Base-by-base conservation (phyloP, 345 rosid genomes). In the Adansonia digitata region DNA sequence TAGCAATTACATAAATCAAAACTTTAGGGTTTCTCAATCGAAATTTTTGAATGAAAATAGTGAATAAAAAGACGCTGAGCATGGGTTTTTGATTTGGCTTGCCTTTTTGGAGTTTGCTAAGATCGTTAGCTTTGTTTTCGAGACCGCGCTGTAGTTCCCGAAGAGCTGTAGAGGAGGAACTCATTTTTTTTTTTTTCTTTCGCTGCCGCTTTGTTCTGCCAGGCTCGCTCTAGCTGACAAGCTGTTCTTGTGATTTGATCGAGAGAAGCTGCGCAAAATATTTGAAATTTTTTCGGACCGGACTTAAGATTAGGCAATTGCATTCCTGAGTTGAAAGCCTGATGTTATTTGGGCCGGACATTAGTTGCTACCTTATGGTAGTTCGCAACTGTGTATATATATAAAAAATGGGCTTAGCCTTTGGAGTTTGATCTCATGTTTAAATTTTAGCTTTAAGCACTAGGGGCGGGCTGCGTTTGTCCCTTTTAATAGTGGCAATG, bases 41-140 rank as follows among this genome's bases (percentile, higher is more conserved):
- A 74, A 70, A 57, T 5, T 39, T 77, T 18, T 56, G 14, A 29
- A 17, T 66, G 12, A 20, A 7, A 1, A 45, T 27, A 26, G 37
- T 27, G 37, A 7, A 45, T 15, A 68, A 45, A 45, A 61, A n/a
- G 42, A 20, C 40, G 71, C 48, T 43, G 7, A 0, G 5, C 8
- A 24, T 24, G 62, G 73, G 9, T 26, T 37, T 37, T 37, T 37
- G 1, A 17, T 2, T 31, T 64, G 24, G 51, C 62, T 62, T 83
- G 65, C 98, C 98, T 91, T 92, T 94, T 59, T 92, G 97, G 46
- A 89, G 84, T 75, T 91, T 92, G 67, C 93, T 88, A 59, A 94
- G 90, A 78, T 87, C 97, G 24, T 88, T 88, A 26, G 93, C 97
- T 77, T 88, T 92, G 81, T 81, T 85, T 76, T 94, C 98, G 20